Evolutionary conservation across 257 asterid species (phyloP).

Genomic region (Gynochthodes officinalis): DNA sequence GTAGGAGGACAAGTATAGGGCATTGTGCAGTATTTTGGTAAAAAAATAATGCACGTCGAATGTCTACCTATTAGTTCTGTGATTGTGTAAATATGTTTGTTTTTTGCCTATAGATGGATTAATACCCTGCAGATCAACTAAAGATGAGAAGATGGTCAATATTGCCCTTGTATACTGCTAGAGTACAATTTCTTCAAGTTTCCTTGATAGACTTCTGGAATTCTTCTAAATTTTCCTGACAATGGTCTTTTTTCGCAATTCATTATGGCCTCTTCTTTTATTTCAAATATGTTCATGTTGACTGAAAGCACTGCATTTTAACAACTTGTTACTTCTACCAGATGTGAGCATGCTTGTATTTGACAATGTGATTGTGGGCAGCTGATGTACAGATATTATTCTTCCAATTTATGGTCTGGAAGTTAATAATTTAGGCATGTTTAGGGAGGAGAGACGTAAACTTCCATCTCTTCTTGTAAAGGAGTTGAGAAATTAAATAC

Average conservation of each 20-base stretch:
- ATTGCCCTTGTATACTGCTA: neutral
- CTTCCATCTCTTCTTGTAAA: neutral
- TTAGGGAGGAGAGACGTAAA: neutral
- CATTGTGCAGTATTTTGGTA: neutral
- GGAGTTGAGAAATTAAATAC: neutral
- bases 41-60: neutral
- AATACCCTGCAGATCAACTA: no score
- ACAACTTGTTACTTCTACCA: no score
- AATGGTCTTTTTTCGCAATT: neutral
- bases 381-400: neutral
- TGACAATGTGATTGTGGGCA: neutral
- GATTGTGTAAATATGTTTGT: neutral
- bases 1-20: neutral
- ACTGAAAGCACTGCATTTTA: neutral
- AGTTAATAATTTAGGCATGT: neutral
- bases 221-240: neutral
- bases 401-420: neutral
- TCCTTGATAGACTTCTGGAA: neutral
- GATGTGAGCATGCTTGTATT: neutral
- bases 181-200: neutral
- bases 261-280: neutral
- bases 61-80: neutral
- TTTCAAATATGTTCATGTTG: neutral
- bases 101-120: neutral
- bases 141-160: neutral